phyloP scores from a whole-genome alignment of 208 protist genomes.

The Strigomonas culicis region DNA sequence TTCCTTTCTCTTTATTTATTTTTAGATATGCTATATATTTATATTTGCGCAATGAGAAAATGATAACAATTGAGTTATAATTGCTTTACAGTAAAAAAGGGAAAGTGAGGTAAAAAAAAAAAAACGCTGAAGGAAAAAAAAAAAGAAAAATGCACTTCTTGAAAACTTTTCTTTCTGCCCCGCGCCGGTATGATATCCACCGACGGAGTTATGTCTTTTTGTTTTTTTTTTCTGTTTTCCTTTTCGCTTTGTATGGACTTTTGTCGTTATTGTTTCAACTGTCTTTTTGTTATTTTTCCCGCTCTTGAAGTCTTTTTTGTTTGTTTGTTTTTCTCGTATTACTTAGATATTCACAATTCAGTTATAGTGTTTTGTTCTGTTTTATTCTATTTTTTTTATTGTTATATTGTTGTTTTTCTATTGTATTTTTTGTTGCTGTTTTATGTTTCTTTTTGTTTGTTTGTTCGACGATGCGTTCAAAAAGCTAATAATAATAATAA shows the following conservation, averaged over 20 bases:
- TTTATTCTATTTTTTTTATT: background rate
- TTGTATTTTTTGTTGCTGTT: background rate
- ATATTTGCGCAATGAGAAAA: too few species aligned
- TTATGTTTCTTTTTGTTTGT: conserved; percentile 3
- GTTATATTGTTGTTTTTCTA: background rate
- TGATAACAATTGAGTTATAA: background rate
- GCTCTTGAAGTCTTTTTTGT: background rate
- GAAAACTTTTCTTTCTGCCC: background rate
- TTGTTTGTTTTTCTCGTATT: background rate
- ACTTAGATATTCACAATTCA: background rate
- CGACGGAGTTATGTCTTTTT: background rate
- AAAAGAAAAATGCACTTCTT: background rate
- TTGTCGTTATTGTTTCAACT: background rate
- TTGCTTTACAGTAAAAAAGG: conserved; percentile 4
- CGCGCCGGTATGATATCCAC: background rate
- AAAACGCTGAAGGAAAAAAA: background rate
- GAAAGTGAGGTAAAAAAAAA: background rate
- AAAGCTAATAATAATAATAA: too few species aligned
- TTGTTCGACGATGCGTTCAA: background rate
- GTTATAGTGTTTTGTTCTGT: background rate
- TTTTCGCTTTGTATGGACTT: background rate
- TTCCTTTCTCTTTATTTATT: background rate
- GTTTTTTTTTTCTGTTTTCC: conserved; percentile 16
- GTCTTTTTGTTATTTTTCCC: conserved; percentile 5
- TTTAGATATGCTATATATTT: background rate